Evolutionary conservation across 2,329 filamentous ascomycete species (phyloP).

Genomic region (Beauveria sp.): DNA sequence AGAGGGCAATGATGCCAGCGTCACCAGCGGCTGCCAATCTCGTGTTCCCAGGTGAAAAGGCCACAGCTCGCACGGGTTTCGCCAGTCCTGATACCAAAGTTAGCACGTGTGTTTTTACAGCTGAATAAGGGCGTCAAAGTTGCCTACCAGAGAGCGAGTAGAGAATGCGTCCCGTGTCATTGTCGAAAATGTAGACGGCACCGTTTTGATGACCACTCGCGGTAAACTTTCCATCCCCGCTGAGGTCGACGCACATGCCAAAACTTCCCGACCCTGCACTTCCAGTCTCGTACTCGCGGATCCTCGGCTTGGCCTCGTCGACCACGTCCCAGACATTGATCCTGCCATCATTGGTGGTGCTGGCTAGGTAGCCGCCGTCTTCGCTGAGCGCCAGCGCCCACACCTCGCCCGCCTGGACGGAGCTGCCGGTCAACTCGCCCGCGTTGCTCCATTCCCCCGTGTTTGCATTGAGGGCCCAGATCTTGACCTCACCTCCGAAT

Average conservation of each 20-base stretch:
- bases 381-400: constrained; percentile 86
- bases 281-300: constrained; percentile 76
- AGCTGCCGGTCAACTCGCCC: constrained; percentile 33
- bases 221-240: constrained; percentile 71
- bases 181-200: constrained; percentile 89
- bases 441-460: constrained; percentile 42
- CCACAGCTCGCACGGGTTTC: constrained; percentile 75
- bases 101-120: not conserved
- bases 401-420: constrained; percentile 59
- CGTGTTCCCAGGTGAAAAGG: constrained; percentile 80
- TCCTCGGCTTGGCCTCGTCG: constrained; percentile 50
- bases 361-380: constrained; percentile 77
- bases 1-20: constrained; percentile 79
- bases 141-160: constrained; percentile 72
- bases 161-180: constrained; percentile 73
- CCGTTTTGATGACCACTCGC: constrained; percentile 92
- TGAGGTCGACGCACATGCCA: constrained; percentile 79
- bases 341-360: constrained; percentile 78
- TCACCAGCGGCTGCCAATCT: constrained; percentile 87
- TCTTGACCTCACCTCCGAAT: constrained; percentile 80
- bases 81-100: constrained; percentile 57
- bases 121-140: not conserved
- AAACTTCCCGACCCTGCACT: constrained; percentile 71
- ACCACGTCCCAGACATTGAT: constrained; percentile 80
- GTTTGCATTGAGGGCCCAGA: constrained; percentile 62